Evolutionary conservation across 139 green algal genomes (phyloP).

Genomic region (Axilococcus clingmanii): DNA sequence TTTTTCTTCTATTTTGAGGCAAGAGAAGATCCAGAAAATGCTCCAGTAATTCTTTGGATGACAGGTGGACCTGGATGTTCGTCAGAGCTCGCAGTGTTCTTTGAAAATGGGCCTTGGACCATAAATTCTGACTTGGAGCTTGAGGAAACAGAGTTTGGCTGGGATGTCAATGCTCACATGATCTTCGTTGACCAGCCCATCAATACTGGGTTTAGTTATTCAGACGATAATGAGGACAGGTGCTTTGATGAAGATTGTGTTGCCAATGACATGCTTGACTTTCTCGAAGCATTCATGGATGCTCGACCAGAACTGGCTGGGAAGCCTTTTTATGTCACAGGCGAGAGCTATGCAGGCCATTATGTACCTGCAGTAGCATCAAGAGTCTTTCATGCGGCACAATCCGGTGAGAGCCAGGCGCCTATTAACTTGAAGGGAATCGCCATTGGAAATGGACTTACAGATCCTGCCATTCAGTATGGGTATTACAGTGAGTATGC

Average conservation of each 20-base stretch:
- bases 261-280: conserved; percentile 87
- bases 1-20: conserved; percentile 87
- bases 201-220: conserved; percentile 86
- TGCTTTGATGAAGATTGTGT: conserved; percentile 63
- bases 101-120: conserved; percentile 58
- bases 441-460: conserved; percentile 90
- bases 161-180: conserved; percentile 16
- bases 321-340: conserved; percentile 77
- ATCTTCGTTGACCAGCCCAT: conserved; percentile 83
- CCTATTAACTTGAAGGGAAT: conserved; percentile 42
- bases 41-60: conserved; percentile 63
- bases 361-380: conserved; percentile 53
- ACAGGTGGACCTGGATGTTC: conserved; percentile 87
- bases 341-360: conserved; percentile 66
- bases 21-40: conserved; percentile 19
- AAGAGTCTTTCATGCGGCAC: conserved; percentile 42
- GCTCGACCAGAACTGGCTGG: conserved; percentile 54
- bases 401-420: conserved; percentile 28
- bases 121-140: conserved; percentile 61
- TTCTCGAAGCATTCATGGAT: conserved; percentile 77
- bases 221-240: conserved; percentile 24
- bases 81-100: conserved; percentile 84
- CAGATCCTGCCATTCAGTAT: conserved; percentile 81
- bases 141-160: conserved; percentile 43
- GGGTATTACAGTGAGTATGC: conserved; percentile 72